phyloP scores from a whole-genome alignment of 495 filamentous ascomycete genomes.

The Parachaetomium inaequale region DNA sequence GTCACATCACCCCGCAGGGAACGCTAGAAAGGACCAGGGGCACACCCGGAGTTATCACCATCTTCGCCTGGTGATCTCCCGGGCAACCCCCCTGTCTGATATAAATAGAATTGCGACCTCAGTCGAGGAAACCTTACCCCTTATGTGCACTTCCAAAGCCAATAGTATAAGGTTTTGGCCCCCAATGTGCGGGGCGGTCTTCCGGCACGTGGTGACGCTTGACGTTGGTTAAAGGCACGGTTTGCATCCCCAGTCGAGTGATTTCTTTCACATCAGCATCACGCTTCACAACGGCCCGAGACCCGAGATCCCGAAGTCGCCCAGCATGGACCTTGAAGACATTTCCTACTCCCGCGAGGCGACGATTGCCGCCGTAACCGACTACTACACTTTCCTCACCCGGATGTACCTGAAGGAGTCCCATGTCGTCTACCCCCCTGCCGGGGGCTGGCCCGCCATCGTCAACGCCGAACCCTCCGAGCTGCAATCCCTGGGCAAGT shows the following conservation, averaged over 20 bases:
- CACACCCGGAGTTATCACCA: too few species aligned
- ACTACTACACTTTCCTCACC: conserved; percentile 30
- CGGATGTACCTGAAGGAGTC: conserved; percentile 25
- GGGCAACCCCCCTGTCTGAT: too few species aligned
- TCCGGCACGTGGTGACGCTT: background rate
- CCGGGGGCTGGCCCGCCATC: conserved; percentile 29
- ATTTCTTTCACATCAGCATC: background rate
- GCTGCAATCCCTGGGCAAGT: conserved; percentile 22
- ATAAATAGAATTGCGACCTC: too few species aligned
- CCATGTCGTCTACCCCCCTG: conserved; percentile 20
- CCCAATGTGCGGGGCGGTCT: too few species aligned
- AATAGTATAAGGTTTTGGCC: too few species aligned
- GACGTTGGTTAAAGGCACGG: background rate
- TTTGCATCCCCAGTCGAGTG: background rate
- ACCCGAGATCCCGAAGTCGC: background rate
- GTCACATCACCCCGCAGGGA: background rate
- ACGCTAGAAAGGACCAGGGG: too few species aligned
- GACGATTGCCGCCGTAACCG: conserved; percentile 16
- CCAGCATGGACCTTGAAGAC: conserved; percentile 16
- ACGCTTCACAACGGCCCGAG: background rate
- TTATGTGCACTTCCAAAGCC: too few species aligned
- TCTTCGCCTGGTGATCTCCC: too few species aligned
- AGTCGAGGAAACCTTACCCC: too few species aligned
- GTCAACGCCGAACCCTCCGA: conserved; percentile 12
- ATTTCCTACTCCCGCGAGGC: conserved; percentile 25